Evolutionary conservation across 2,329 filamentous ascomycete genomes (phyloP).

Genomic region (Zasmidium angulare): DNA sequence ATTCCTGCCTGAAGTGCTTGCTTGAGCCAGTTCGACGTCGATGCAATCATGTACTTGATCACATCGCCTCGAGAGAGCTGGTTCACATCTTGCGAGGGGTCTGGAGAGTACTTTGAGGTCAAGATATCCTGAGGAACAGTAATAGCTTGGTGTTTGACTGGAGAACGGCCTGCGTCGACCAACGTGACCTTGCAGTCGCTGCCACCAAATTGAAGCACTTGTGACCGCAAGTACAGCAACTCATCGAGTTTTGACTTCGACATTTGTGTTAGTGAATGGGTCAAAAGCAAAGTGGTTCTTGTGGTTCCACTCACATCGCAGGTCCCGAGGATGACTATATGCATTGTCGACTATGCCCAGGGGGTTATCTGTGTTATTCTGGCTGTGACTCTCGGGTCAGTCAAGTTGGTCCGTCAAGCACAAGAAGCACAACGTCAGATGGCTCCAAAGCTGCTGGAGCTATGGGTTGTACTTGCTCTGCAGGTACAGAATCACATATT

Average conservation of each 20-base stretch:
- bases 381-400: neutral
- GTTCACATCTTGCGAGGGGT: conserved; percentile 31
- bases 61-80: conserved; percentile 54
- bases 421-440: neutral
- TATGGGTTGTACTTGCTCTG: conserved; percentile 1
- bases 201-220: conserved; percentile 40
- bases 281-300: neutral
- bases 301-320: conserved; percentile 46
- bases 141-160: conserved; percentile 48
- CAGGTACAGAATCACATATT: conserved; percentile 5
- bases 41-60: conserved; percentile 55
- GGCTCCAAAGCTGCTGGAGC: neutral
- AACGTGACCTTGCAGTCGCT: conserved; percentile 43
- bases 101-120: conserved; percentile 35
- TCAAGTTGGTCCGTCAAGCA: neutral
- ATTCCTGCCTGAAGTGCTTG: conserved; percentile 25
- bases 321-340: conserved; percentile 58
- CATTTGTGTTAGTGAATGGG: neutral
- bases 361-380: neutral
- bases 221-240: conserved; percentile 54
- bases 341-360: neutral
- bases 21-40: conserved; percentile 48
- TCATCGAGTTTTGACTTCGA: conserved; percentile 58
- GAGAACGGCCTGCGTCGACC: conserved; percentile 57
- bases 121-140: conserved; percentile 47